phyloP scores from a whole-genome alignment of 139 green algal genomes.

The Chlamydomonas applanata region DNA sequence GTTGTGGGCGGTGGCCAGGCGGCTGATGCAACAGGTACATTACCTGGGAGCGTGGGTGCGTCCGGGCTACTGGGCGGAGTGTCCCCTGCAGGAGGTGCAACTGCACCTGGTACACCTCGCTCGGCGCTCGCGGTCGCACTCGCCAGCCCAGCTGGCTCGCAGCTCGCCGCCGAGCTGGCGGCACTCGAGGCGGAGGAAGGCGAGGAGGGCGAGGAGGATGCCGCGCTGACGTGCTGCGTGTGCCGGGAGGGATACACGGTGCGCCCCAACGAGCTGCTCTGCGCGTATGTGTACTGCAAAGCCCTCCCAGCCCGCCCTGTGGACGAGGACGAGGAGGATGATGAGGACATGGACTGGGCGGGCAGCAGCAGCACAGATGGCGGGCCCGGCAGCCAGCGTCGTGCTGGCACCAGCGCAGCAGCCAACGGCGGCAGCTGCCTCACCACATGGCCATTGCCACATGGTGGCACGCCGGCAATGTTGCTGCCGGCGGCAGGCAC shows the following conservation, averaged over 20 bases:
- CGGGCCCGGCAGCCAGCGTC: too few relatives aligned
- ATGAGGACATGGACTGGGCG: too few relatives aligned
- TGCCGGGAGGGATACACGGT: conserved; percentile 57
- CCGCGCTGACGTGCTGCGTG: conserved; percentile 20
- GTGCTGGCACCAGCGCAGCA: too few relatives aligned
- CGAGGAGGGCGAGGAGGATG: conserved; percentile 19
- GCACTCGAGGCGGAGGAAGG: conserved; percentile 46
- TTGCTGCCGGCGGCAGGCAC: conserved; percentile 11
- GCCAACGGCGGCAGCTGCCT: background rate
- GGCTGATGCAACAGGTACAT: too few relatives aligned
- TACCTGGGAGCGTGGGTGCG: too few relatives aligned
- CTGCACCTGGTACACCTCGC: too few relatives aligned
- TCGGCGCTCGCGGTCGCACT: too few relatives aligned
- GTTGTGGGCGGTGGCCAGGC: too few relatives aligned
- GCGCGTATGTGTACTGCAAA: conserved; percentile 56
- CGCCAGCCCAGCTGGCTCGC: conserved; percentile 16
- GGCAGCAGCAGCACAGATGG: too few relatives aligned
- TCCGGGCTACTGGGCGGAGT: too few relatives aligned
- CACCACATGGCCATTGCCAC: background rate
- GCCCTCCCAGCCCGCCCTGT: background rate
- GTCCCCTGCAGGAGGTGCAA: too few relatives aligned
- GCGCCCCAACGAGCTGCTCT: conserved; percentile 46
- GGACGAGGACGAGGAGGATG: too few relatives aligned
- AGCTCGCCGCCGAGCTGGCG: conserved; percentile 36
- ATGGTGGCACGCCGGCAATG: background rate